Evolutionary conservation across 352 stramenopile species (phyloP).

Genomic region (Globisporangium megalacanthum): DNA sequence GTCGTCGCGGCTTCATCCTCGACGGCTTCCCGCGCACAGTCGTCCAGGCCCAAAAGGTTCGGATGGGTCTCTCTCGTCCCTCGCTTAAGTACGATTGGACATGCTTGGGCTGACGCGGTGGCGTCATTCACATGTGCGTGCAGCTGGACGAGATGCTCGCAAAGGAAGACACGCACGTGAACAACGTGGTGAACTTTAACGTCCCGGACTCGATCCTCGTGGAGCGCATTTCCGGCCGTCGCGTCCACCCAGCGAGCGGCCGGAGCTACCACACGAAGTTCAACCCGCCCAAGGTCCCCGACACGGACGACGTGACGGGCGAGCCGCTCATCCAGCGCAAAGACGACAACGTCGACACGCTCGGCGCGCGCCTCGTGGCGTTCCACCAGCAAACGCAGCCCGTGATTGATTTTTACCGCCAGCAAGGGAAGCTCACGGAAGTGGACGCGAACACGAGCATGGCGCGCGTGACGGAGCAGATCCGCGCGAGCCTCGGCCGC

Average conservation of each 20-base stretch:
- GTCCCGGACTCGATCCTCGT: slow-evolving; percentile 95
- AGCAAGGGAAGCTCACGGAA: slow-evolving; percentile 77
- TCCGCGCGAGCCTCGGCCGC: slow-evolving; percentile 60
- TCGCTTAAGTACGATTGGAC: background rate
- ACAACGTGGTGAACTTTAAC: slow-evolving; percentile 94
- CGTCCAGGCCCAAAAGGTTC: slow-evolving; percentile 93
- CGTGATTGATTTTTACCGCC: slow-evolving; percentile 91
- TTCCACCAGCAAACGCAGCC: slow-evolving; percentile 98
- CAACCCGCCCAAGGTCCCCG: slow-evolving; percentile 90
- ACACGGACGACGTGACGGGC: slow-evolving; percentile 92
- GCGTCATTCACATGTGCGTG: background rate
- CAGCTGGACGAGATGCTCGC: slow-evolving; percentile 96
- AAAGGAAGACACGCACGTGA: slow-evolving; percentile 80
- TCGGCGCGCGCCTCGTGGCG: slow-evolving; percentile 88
- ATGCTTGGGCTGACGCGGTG: background rate
- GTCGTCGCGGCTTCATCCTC: slow-evolving; percentile 98
- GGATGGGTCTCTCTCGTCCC: background rate
- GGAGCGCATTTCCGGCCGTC: slow-evolving; percentile 95
- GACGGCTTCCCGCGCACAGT: slow-evolving; percentile 99
- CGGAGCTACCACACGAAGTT: slow-evolving; percentile 98
- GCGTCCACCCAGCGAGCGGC: slow-evolving; percentile 94
- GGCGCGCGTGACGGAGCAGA: slow-evolving; percentile 76
- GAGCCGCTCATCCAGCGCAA: slow-evolving; percentile 96
- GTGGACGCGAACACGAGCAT: slow-evolving; percentile 92
- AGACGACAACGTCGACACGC: slow-evolving; percentile 94